A percentile compares a stretch with the other conserved stretches of the same genome.
Evolutionary conservation across 129 eudicot species (phyloP).

Genomic region (Flaveria brownii): DNA sequence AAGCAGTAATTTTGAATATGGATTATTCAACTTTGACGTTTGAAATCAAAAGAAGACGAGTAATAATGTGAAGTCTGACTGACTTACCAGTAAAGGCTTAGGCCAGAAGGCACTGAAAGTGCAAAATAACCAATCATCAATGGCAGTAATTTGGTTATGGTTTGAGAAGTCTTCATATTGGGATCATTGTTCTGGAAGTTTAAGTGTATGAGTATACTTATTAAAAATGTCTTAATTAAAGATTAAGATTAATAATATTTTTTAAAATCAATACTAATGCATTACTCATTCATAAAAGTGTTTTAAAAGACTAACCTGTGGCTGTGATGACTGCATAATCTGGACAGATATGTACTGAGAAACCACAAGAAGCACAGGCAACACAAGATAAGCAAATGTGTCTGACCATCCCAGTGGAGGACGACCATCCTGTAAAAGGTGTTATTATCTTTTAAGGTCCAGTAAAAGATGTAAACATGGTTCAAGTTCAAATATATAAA

Average conservation of each 20-base stretch:
- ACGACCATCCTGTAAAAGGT: constrained; percentile 70
- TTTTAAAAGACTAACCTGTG: constrained; percentile 52
- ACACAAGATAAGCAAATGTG: constrained; percentile 88
- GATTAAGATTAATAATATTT: background rate
- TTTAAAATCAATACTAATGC: background rate
- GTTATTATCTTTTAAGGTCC: constrained; percentile 1
- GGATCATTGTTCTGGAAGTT: constrained; percentile 78
- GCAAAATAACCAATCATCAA: constrained; percentile 96
- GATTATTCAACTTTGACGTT: background rate
- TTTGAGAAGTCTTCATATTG: constrained; percentile 80
- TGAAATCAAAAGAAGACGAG: constrained; percentile 7
- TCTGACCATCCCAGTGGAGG: constrained; percentile 99
- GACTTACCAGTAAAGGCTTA: constrained; percentile 92
- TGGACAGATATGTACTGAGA: constrained; percentile 84
- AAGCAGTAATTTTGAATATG: background rate
- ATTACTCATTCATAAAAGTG: background rate
- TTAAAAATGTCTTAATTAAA: background rate
- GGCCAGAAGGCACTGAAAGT: constrained; percentile 97
- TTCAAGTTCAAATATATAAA: background rate
- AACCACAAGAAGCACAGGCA: constrained; percentile 73
- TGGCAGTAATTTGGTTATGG: constrained; percentile 77
- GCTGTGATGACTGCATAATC: constrained; percentile 90
- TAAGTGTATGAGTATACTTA: constrained; percentile 14
- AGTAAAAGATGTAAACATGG: background rate
- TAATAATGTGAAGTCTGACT: background rate